Evolutionary conservation across 2,329 filamentous ascomycete genomes (phyloP), one percentile per base, ranked within the genome.

Genomic region (Rachicladosporium sp.): DNA sequence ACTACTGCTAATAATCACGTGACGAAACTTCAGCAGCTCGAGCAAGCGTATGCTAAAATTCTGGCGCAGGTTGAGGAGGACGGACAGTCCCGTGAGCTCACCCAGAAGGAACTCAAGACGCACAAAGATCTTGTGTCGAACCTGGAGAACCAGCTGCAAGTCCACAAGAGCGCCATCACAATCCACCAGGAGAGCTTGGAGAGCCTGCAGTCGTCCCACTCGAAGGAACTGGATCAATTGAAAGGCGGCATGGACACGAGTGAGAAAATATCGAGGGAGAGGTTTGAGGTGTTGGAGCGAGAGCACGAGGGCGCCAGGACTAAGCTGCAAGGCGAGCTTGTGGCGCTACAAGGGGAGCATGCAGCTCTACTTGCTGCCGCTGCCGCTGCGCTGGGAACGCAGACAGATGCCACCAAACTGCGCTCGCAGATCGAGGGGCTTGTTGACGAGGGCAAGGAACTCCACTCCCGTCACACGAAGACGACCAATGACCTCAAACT

Each of bases 21-120:
- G 9, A 57, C 71, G 31, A 83, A 79, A 51, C 78, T 94, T 23
- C 70, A 77, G 3, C 74, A 82, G 47, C 69, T 94, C 10, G 86
- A 94, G 59, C 65, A 78, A 46, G 74, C 80, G 3, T 81, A 93
- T 55, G 60, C 72, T 27, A 70, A 71, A 19, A 74, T 82, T 37
- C 74, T 77, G 51, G 63, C 71, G 35, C 74, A 89, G 51, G 70
- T 93, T 8, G 75, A 84, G 31, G 72, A 81, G 38, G 72, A 80
- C 33, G 68, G 71, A 6, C 70, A 74, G 38, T 70, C 74, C 1
- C 76, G 77, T 39, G 74, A 77, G 13, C 59, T 71, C 12, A 68
- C 65, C 10, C 64, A 67, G 45, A 66, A 63, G 38, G 69, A 77
- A 43, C 61, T 76, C 4, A 43, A 63, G n/a, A 66, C 64, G 29